Conservation (phyloP, 2,329 filamentous ascomycete genomes). For the Fusarium nanum region DNA sequence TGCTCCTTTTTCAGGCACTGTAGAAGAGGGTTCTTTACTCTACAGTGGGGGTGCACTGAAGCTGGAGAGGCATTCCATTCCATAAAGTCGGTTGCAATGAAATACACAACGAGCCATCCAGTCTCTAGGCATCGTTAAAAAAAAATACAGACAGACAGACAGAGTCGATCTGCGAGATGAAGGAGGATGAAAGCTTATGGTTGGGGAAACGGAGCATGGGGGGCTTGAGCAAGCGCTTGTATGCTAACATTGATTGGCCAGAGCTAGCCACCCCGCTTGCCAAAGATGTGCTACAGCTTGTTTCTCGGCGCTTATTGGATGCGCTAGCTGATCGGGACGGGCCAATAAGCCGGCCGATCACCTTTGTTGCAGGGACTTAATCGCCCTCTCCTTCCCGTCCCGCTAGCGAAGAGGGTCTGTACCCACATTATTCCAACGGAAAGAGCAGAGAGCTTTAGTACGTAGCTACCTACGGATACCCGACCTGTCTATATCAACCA, state of each 20-base stretch:
- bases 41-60: slow-evolving; percentile 15
- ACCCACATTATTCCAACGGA: slow-evolving; percentile 24
- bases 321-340: slow-evolving; percentile 35
- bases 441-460: slow-evolving; percentile 24
- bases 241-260: slow-evolving; percentile 26
- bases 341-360: slow-evolving; percentile 53
- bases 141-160: neutral
- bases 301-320: slow-evolving; percentile 54
- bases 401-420: slow-evolving; percentile 36
- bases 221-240: slow-evolving; percentile 31
- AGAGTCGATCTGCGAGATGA: slow-evolving; percentile 25
- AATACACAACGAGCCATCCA: neutral
- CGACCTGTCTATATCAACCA: slow-evolving; percentile 21
- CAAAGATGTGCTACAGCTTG: slow-evolving; percentile 45
- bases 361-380: slow-evolving; percentile 51
- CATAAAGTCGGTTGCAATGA: neutral
- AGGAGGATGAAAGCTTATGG: slow-evolving; percentile 47
- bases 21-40: slow-evolving; percentile 16
- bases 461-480: neutral
- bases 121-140: neutral
- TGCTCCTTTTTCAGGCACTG: slow-evolving; percentile 16
- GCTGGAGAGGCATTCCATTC: slow-evolving; percentile 5
- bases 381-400: slow-evolving; percentile 49
- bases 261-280: slow-evolving; percentile 15
- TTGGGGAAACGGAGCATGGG: slow-evolving; percentile 48